phyloP scores from a whole-genome alignment of 108 stramenopile species.

The Cyclotella sp. region DNA sequence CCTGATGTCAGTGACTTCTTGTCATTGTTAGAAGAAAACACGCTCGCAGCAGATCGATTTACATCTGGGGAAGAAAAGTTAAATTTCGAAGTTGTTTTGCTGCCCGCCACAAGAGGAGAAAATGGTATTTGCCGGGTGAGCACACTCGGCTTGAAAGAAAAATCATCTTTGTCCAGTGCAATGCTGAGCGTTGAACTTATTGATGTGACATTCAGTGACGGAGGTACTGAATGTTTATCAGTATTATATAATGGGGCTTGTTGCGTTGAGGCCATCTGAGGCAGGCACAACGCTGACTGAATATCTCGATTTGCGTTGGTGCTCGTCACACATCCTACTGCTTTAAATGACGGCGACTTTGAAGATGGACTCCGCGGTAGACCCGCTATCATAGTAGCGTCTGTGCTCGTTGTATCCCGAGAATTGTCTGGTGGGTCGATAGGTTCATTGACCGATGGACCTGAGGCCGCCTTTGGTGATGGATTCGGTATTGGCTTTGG shows the following conservation, averaged over 20 bases:
- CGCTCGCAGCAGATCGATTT: neutral
- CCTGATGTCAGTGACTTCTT: neutral
- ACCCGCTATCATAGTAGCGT: too few species aligned
- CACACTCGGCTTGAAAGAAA: slow-evolving; percentile 37
- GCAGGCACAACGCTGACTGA: neutral
- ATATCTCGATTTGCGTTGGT: neutral
- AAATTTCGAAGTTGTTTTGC: slow-evolving; percentile 6
- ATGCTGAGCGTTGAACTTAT: neutral
- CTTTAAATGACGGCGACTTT: neutral
- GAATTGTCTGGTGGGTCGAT: too few species aligned
- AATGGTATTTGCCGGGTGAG: slow-evolving; percentile 22
- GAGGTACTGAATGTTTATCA: neutral
- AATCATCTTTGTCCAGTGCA: slow-evolving; percentile 39
- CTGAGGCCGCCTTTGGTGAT: too few species aligned
- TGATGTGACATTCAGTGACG: neutral
- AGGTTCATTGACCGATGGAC: too few species aligned
- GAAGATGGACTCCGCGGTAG: too few species aligned
- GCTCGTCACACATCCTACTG: neutral
- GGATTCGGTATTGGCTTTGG: too few species aligned
- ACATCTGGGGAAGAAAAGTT: slow-evolving; percentile 10
- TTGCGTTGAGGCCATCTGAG: neutral
- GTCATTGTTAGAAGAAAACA: neutral
- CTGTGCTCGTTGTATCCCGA: too few species aligned
- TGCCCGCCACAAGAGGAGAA: slow-evolving; percentile 22
- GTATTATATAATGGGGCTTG: too few species aligned